Evolutionary conservation across 108 stramenopile species (phyloP).

Genomic region (Cyclotella atomus): DNA sequence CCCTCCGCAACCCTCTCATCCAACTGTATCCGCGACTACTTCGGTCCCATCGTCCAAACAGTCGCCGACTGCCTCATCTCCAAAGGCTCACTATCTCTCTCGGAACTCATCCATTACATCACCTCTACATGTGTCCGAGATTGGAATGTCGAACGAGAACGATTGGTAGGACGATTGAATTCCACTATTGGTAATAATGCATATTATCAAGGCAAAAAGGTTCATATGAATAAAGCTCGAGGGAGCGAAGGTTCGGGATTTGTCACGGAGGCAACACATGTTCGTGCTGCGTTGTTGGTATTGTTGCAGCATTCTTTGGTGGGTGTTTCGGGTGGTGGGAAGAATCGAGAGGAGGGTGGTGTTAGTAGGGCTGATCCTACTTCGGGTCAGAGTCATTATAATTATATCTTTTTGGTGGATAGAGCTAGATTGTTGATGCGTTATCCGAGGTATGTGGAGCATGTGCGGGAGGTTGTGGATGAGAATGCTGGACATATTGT

Average conservation of each 20-base stretch:
- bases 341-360: neutral
- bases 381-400: slow-evolving; percentile 37
- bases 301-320: slow-evolving; percentile 80
- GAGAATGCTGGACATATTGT: slow-evolving; percentile 65
- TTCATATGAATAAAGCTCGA: slow-evolving; percentile 47
- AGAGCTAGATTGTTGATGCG: slow-evolving; percentile 61
- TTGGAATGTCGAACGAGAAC: slow-evolving; percentile 44
- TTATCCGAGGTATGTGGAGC: slow-evolving; percentile 73
- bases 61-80: slow-evolving; percentile 74
- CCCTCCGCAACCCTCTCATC: slow-evolving; percentile 58
- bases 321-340: slow-evolving; percentile 32
- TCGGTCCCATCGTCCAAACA: slow-evolving; percentile 80
- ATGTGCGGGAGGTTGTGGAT: slow-evolving; percentile 53
- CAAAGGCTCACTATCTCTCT: slow-evolving; percentile 55
- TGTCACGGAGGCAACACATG: slow-evolving; percentile 47
- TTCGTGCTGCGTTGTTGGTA: slow-evolving; percentile 74
- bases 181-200: neutral
- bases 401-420: slow-evolving; percentile 60
- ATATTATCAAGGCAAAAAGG: slow-evolving; percentile 26
- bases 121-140: slow-evolving; percentile 47
- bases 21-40: slow-evolving; percentile 80
- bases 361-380: slow-evolving; percentile 22
- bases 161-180: slow-evolving; percentile 42
- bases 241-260: slow-evolving; percentile 51
- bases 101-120: slow-evolving; percentile 52